phyloP scores from a whole-genome alignment of 257 asterid genomes.

The Striga asiatica region DNA sequence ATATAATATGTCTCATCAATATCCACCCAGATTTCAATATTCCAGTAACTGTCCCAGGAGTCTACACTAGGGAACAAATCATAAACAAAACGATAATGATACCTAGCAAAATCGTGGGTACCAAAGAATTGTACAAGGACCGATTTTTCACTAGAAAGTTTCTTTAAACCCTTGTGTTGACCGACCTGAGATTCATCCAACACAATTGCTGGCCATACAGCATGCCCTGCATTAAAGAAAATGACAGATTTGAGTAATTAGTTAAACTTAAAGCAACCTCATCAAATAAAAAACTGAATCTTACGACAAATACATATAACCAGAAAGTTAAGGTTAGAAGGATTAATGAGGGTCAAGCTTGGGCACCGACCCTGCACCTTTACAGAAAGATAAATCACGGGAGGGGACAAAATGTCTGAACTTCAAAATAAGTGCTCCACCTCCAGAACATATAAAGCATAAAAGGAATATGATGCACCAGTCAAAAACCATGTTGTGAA shows the following conservation, averaged over 20 bases:
- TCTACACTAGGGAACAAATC: slow-evolving; percentile 5
- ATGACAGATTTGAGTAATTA: slow-evolving; percentile 11
- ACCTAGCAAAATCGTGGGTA: slow-evolving; percentile 98
- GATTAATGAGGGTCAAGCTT: neutral
- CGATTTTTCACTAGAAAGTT: slow-evolving; percentile 63
- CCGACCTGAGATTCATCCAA: slow-evolving; percentile 68
- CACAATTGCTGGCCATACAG: slow-evolving; percentile 94
- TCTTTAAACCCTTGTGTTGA: slow-evolving; percentile 61
- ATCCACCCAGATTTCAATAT: slow-evolving; percentile 8
- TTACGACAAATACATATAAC: neutral
- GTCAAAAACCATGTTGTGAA: neutral
- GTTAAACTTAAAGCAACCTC: neutral
- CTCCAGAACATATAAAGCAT: neutral
- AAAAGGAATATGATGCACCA: neutral
- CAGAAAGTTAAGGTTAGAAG: neutral
- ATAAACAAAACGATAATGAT: slow-evolving; percentile 12
- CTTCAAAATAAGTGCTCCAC: neutral
- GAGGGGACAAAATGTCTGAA: neutral
- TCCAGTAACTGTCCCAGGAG: slow-evolving; percentile 14
- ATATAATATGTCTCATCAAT: neutral
- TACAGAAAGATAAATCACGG: neutral
- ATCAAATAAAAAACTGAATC: neutral
- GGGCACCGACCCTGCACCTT: neutral
- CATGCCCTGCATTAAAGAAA: slow-evolving; percentile 61
- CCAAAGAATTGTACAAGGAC: slow-evolving; percentile 95